Evolutionary conservation across 495 filamentous ascomycete genomes (phyloP).

Genomic region (Cercophora sp.): DNA sequence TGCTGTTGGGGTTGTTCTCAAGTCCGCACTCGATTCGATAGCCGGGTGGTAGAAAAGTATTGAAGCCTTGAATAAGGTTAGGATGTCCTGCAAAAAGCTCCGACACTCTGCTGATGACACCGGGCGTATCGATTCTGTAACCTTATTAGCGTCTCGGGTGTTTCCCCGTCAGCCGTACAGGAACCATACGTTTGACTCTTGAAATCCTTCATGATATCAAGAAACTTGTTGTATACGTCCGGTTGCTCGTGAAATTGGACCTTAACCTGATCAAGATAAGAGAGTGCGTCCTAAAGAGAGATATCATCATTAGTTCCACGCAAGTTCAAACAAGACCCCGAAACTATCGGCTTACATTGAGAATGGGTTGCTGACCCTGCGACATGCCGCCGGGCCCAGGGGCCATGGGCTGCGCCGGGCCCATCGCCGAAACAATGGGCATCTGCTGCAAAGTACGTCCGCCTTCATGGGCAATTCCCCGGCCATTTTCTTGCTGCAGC

Average conservation of each 20-base stretch:
- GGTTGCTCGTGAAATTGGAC: conserved; percentile 95
- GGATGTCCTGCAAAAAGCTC: conserved; percentile 96
- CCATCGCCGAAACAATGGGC: conserved; percentile 36
- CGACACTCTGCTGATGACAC: conserved; percentile 95
- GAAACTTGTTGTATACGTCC: conserved; percentile 95
- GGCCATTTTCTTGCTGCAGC: conserved; percentile 44
- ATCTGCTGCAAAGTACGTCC: conserved; percentile 41
- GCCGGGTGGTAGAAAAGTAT: conserved; percentile 95
- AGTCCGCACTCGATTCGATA: conserved; percentile 96
- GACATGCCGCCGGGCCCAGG: conserved; percentile 46
- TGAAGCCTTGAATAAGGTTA: conserved; percentile 96
- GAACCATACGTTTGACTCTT: conserved; percentile 86
- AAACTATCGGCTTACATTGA: conserved; percentile 63
- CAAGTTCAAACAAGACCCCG: background rate
- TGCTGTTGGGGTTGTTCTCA: conserved; percentile 86
- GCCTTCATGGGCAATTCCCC: conserved; percentile 37
- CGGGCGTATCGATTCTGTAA: conserved; percentile 88
- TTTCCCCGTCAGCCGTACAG: background rate
- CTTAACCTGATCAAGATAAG: conserved; percentile 98
- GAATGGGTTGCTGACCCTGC: conserved; percentile 90
- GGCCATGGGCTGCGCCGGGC: conserved; percentile 27
- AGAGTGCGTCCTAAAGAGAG: conserved; percentile 76
- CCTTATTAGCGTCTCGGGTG: conserved; percentile 11
- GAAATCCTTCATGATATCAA: conserved; percentile 99
- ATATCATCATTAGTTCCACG: conserved; percentile 11